These are phyloP conservation scores for Neofusicoccum sp. DNA, from an alignment of 2,329 filamentous ascomycete genomes.

Conservation along the genomic window DNA sequence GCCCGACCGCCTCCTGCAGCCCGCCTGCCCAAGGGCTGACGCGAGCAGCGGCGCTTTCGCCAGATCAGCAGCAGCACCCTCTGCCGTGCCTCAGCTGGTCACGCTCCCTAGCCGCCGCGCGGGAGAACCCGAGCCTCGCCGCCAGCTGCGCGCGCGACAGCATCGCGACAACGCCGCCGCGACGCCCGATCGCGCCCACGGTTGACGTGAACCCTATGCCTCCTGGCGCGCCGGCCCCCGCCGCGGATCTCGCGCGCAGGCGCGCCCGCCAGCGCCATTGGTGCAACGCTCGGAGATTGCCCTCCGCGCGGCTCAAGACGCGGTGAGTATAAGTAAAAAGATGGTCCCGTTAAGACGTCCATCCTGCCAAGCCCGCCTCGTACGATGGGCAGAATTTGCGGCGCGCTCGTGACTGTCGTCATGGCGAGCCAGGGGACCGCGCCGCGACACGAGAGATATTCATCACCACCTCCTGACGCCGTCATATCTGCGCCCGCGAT, in stretches of 20 bases:
- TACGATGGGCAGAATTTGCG: neutral
- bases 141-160: neutral
- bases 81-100: slow-evolving; percentile 8
- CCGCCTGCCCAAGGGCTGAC: slow-evolving; percentile 13
- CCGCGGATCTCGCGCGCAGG: too few relatives aligned
- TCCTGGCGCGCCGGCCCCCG: neutral
- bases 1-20: slow-evolving; percentile 8
- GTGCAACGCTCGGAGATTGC: slow-evolving; percentile 12
- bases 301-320: neutral
- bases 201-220: neutral
- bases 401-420: neutral
- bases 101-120: slow-evolving; percentile 10
- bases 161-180: slow-evolving; percentile 8
- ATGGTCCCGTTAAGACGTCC: neutral
- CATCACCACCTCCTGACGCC: slow-evolving; percentile 8
- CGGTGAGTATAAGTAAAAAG: slow-evolving; percentile 7
- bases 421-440: too few relatives aligned
- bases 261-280: too few relatives aligned
- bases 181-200: neutral
- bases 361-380: neutral
- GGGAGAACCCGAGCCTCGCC: slow-evolving; percentile 9
- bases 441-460: neutral
- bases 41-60: slow-evolving; percentile 14
- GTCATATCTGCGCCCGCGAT: slow-evolving; percentile 2
- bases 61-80: slow-evolving; percentile 11